A percentile compares a stretch with the other conserved stretches of the same genome.
phyloP scores from a whole-genome alignment of 176 grass and related monocot species.

The Avena sativa region DNA sequence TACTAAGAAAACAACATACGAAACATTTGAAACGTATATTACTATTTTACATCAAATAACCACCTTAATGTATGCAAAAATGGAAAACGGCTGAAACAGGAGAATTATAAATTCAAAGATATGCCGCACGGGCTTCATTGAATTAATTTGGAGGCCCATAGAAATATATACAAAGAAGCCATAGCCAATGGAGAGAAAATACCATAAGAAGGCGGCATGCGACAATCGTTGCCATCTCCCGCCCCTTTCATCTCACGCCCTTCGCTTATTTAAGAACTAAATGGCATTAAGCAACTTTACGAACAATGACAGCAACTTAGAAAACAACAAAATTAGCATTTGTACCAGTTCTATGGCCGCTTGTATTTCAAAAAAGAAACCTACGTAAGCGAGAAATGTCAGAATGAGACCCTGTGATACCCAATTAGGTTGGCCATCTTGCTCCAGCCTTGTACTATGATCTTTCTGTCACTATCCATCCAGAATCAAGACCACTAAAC shows the following conservation, averaged over 20 bases:
- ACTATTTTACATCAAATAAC: neutral
- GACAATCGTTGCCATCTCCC: neutral
- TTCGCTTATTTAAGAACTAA: slow-evolving; percentile 36
- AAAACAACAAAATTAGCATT: slow-evolving; percentile 32
- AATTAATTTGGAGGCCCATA: neutral
- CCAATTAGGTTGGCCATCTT: slow-evolving; percentile 22
- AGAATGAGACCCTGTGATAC: neutral
- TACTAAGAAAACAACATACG: neutral
- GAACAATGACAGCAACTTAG: neutral
- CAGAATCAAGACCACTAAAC: slow-evolving; percentile 33
- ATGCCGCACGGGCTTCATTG: neutral
- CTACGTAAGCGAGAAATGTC: neutral
- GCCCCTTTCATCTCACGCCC: neutral
- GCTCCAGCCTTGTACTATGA: slow-evolving; percentile 18
- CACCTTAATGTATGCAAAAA: neutral
- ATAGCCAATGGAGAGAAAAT: slow-evolving; percentile 31
- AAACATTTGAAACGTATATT: neutral
- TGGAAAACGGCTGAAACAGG: neutral
- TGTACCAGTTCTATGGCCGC: neutral
- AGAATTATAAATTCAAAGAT: slow-evolving; percentile 25
- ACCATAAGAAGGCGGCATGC: neutral
- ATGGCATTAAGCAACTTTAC: slow-evolving; percentile 3
- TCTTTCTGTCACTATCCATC: slow-evolving; percentile 41
- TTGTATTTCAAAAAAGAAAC: slow-evolving; percentile 37
- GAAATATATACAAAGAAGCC: neutral